These are phyloP conservation scores for Scenedesmus sp. DNA, from an alignment of 163 green algal species.

Conservation along the genomic window DNA sequence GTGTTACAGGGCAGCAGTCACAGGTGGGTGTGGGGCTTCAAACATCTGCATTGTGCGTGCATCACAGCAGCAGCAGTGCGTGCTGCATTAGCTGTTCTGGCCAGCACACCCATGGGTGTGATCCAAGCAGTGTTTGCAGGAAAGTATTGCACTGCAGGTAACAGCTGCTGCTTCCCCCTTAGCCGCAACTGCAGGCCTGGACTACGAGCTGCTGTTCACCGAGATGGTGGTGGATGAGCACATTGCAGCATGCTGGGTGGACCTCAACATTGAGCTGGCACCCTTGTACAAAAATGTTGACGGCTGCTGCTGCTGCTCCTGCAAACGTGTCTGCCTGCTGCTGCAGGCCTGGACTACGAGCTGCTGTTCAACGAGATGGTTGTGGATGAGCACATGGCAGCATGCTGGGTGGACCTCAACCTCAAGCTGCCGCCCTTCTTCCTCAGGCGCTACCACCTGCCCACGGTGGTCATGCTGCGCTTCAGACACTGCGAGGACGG, in stretches of 20 bases:
- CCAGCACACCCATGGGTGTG: neutral
- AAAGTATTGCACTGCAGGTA: neutral
- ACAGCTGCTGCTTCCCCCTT: neutral
- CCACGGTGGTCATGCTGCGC: constrained; percentile 28
- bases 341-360: constrained; percentile 33
- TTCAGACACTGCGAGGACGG: constrained; percentile 20
- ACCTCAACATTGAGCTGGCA: constrained; percentile 29
- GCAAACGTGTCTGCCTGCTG: constrained; percentile 1
- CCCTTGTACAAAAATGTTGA: no score
- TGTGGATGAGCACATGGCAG: neutral
- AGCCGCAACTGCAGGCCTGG: neutral
- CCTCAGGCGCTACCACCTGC: constrained; percentile 39
- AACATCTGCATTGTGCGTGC: neutral
- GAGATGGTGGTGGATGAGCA: constrained; percentile 28
- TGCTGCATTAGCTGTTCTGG: neutral
- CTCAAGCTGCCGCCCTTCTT: constrained; percentile 30
- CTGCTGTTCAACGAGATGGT: constrained; percentile 29
- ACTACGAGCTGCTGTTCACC: constrained; percentile 33
- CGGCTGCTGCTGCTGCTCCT: constrained; percentile 16
- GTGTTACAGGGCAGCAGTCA: neutral
- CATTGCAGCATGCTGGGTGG: constrained; percentile 15
- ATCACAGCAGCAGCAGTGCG: no score
- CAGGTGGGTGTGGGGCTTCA: neutral
- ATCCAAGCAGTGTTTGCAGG: neutral
- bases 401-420: constrained; percentile 38